Percentiles rank a stretch among this genome's conserved stretches.
Conservation (phyloP, 2,329 filamentous ascomycete species). For the Westerdykella sp. region DNA sequence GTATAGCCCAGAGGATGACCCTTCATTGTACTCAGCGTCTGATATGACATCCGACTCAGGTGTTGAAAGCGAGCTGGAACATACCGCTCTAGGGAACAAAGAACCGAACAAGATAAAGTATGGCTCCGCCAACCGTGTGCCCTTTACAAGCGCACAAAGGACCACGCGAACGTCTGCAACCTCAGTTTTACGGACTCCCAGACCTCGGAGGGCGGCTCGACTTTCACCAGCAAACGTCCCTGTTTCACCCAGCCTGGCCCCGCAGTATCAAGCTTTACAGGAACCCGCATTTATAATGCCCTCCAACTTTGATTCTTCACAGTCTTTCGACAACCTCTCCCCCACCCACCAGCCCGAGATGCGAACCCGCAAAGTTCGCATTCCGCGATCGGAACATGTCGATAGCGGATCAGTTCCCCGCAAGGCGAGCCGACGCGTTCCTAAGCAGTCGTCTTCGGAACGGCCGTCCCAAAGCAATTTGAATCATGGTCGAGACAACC, state of each 20-base stretch:
- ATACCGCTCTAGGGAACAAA: slow-evolving; percentile 9
- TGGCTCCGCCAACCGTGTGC: slow-evolving; percentile 12
- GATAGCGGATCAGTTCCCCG: slow-evolving; percentile 3
- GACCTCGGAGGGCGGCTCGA: slow-evolving; percentile 1
- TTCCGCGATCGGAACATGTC: not conserved
- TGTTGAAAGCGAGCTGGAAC: slow-evolving; percentile 22
- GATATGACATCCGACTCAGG: slow-evolving; percentile 12
- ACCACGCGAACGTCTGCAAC: too few species aligned
- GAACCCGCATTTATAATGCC: slow-evolving; percentile 42
- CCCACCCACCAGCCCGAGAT: slow-evolving; percentile 18
- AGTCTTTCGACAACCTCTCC: slow-evolving; percentile 16
- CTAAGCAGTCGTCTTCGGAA: not conserved
- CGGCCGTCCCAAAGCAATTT: too few species aligned
- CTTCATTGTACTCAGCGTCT: slow-evolving; percentile 21
- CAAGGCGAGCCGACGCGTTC: slow-evolving; percentile 2
- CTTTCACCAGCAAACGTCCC: slow-evolving; percentile 7
- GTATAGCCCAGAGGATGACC: slow-evolving; percentile 21
- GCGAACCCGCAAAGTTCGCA: slow-evolving; percentile 8
- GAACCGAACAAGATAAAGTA: slow-evolving; percentile 10
- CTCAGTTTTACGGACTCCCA: too few species aligned
- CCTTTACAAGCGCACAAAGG: slow-evolving; percentile 6
- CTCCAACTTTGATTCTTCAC: slow-evolving; percentile 20
- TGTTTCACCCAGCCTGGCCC: slow-evolving; percentile 7
- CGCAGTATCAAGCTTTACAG: not conserved
- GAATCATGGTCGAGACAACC: too few species aligned